Conservation (phyloP, 2,329 filamentous ascomycete genomes). For the Curvularia hawaiiensis region DNA sequence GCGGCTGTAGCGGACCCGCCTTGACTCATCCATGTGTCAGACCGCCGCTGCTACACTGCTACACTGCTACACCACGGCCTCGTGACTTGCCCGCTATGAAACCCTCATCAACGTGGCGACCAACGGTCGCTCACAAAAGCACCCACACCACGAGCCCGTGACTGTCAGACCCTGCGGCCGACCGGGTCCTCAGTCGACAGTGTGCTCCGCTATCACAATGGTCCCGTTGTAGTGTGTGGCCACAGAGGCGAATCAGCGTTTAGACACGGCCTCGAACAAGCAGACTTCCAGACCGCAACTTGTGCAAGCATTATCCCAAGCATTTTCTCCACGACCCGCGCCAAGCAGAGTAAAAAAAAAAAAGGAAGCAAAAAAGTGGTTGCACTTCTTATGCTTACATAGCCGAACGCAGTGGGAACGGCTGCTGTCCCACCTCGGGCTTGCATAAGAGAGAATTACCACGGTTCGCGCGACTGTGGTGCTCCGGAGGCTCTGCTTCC, state of each 20-base stretch:
- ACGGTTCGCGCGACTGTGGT: conserved; percentile 24
- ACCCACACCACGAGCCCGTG: conserved; percentile 42
- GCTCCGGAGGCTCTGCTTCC: conserved; percentile 16
- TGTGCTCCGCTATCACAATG: conserved; percentile 33
- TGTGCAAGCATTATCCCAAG: conserved; percentile 31
- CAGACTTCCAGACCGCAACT: conserved; percentile 31
- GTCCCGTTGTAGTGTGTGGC: conserved; percentile 25
- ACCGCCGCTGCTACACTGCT: conserved; percentile 32
- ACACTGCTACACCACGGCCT: conserved; percentile 18
- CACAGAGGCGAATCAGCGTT: conserved; percentile 38
- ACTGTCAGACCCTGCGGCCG: conserved; percentile 39
- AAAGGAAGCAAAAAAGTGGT: conserved; percentile 3
- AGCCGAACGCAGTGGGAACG: conserved; percentile 17
- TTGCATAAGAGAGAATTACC: conserved; percentile 7
- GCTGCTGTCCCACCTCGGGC: conserved; percentile 23
- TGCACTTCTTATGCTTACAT: conserved; percentile 8
- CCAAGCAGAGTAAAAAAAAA: conserved; percentile 24
- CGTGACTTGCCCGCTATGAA: conserved; percentile 20
- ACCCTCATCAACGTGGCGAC: conserved; percentile 34
- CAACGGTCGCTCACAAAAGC: conserved; percentile 33
- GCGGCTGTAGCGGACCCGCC: conserved; percentile 6
- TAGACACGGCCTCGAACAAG: conserved; percentile 28
- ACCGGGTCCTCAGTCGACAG: conserved; percentile 24
- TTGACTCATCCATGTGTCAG: conserved; percentile 16
- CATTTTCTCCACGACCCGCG: conserved; percentile 23